Base-by-base conservation (phyloP, 176 grass and related monocot species). In the Tillandsia fasciculata region DNA sequence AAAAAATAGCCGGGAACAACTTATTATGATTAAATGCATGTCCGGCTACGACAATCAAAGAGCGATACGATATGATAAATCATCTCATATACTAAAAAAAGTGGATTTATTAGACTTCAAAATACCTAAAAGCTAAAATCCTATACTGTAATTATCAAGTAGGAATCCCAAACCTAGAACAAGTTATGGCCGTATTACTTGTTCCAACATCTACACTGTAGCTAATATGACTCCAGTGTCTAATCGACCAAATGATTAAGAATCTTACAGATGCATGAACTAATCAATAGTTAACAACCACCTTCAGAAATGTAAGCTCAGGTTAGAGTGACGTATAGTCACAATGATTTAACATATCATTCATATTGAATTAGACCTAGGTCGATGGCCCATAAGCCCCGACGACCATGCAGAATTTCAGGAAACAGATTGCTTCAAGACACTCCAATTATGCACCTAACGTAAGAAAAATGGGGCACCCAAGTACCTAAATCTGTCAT, bases 401-500 rank as follows among this genome's bases (percentile, higher is more conserved):
- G 0, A 42, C 33, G 76, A 76, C 10, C 73, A 73, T 73, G 78
- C 73, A 80, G 83, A 69, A 64, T 64, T 80, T 63, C 70, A 76
- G 83, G 78, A 76, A 64, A 77, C 54, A n/a, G 50, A 15, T 73
- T 80, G 28, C 52, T 51, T 63, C 47, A 52, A 85, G 71, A 80
- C 26, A 80, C 15, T 65, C 9, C 12, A 18, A 42, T 65, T 12
- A 9, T 12, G 54, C 27, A 69, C 52, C 64, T 53, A 10, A 24
- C 12, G 12, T 56, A 72, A 80, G 52, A 26, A 68, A 53, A 64
- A 22, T 53, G 49, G 68, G 76, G 64, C 47, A 9, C 9, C 2
- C 8, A 53, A 70, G 58, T 26, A 2, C 51, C 51, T 70, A 17
- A 9, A 61, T 61, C 22, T n/a, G 17, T 61, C 56, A 18, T 9